Evolutionary conservation across 2,329 filamentous ascomycete genomes (phyloP), one percentile per base, ranked within the genome.

Genomic region (Paraphoma sp.): DNA sequence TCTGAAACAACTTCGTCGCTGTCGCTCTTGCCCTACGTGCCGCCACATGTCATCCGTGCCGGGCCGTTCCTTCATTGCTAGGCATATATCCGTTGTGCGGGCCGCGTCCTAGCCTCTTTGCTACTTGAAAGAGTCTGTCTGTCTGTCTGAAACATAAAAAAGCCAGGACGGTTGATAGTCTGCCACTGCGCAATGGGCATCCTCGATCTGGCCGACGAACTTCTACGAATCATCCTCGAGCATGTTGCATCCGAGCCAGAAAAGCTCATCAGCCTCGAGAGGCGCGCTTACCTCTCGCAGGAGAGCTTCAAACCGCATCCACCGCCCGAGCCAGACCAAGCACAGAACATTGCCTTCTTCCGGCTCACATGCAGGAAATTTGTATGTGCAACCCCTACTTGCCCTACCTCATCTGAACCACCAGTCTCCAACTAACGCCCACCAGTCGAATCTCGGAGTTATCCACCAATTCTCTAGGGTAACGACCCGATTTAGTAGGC

Each of bases 231-330:
- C 53, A 82, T 84, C 28, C 76, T 85, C 62, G 81, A 83, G 65
- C 76, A 82, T 62, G 79, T 85, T 62, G 80, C 81, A 52, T 78
- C 79, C n/a, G 81, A 84, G 59, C 78, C 81, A 33, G 80, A 83
- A 45, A 81, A 81, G 65, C 77, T 80, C 30, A 78, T 83, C 53
- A 79, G 76, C 36, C 78, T 83, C 50, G 82, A 83, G 60, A 78
- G 80, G 51, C 76, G 81, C 59, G 79, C 78, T 56, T 84, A 81
- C 65, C 75, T 83, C 31, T 84, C 83, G 23, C 80, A 81, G 55
- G 82, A 84, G 67, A 82, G 80, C 73, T 82, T 84, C 72, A 80
- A 78, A 57, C 74, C 73, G 49, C 78, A 79, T 43, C 76, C 76
- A 11, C 76, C 74, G 7, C 76, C 78, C 4, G 73, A 77, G 29